Conservation (phyloP, 805 yeast species). For the Metschnikowia proteae region DNA sequence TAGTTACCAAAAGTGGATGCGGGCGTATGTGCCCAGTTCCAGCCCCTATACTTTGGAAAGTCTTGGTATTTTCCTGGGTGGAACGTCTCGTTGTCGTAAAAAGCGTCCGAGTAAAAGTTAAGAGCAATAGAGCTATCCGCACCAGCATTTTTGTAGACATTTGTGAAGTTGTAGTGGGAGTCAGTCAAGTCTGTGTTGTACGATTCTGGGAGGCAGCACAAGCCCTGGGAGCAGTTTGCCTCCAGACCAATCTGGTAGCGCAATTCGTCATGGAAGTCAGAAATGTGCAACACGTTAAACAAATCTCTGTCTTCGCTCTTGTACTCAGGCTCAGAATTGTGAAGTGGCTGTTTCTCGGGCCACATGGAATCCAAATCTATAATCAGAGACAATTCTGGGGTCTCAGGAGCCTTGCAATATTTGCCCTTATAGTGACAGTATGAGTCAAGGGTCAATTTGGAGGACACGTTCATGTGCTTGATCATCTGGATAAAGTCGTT, state of each 20-base stretch:
- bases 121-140: slow-evolving; percentile 15
- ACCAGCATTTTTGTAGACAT: slow-evolving; percentile 19
- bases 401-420: slow-evolving; percentile 49
- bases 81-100: slow-evolving; percentile 24
- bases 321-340: slow-evolving; percentile 29
- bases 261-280: slow-evolving; percentile 62
- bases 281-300: slow-evolving; percentile 60
- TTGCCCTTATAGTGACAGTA: slow-evolving; percentile 50
- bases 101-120: slow-evolving; percentile 32
- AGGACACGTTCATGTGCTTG: slow-evolving; percentile 33
- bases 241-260: slow-evolving; percentile 54
- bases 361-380: slow-evolving; percentile 31
- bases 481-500: slow-evolving; percentile 39
- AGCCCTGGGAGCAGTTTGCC: slow-evolving; percentile 50
- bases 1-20: slow-evolving; percentile 63
- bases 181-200: slow-evolving; percentile 29
- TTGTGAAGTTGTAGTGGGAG: slow-evolving; percentile 28
- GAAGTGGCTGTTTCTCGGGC: slow-evolving; percentile 32
- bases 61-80: slow-evolving; percentile 35
- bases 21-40: slow-evolving; percentile 40
- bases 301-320: slow-evolving; percentile 26
- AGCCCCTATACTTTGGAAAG: slow-evolving; percentile 23
- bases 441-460: slow-evolving; percentile 39
- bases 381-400: slow-evolving; percentile 45
- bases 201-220: slow-evolving; percentile 61